A percentile compares a stretch with the other conserved stretches of the same genome.
phyloP scores from a whole-genome alignment of 1,284 basidiomycete genomes.

The Heterobasidion irregulare region DNA sequence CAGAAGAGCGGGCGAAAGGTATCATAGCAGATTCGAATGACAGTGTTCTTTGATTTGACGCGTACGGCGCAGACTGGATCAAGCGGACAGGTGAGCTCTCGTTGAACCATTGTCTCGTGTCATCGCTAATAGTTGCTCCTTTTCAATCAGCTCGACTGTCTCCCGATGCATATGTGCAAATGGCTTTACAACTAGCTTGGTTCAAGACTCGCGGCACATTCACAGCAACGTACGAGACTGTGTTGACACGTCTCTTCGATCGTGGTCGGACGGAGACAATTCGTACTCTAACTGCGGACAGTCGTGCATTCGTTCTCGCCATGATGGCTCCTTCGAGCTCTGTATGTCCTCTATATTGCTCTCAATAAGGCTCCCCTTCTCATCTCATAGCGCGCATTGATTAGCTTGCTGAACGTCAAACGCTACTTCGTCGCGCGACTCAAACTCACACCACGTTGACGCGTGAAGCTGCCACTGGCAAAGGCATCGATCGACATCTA shows the following conservation, averaged over 20 bases:
- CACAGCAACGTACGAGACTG: conserved; percentile 94
- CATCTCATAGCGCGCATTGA: not conserved
- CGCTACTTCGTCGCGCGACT: conserved; percentile 62
- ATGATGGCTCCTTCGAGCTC: conserved; percentile 53
- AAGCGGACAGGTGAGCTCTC: conserved; percentile 28
- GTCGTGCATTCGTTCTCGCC: conserved; percentile 71
- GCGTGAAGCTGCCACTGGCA: conserved; percentile 75
- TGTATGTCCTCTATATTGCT: conserved; percentile 27
- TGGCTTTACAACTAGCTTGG: conserved; percentile 92
- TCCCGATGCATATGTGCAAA: conserved; percentile 90
- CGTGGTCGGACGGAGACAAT: conserved; percentile 93
- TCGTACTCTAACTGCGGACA: conserved; percentile 71
- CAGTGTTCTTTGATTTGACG: conserved; percentile 78
- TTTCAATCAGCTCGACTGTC: conserved; percentile 53
- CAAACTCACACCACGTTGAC: conserved; percentile 71
- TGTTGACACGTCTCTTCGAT: conserved; percentile 84
- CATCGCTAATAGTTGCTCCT: not conserved
- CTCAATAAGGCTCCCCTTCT: not conserved
- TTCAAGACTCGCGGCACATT: conserved; percentile 72
- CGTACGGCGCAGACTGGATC: conserved; percentile 90
- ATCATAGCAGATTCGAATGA: conserved; percentile 81
- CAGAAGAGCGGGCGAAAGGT: conserved; percentile 48
- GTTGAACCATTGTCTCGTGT: not conserved
- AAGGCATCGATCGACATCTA: conserved; percentile 88
- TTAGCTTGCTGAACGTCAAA: conserved; percentile 32